A percentile compares a stretch with the other conserved stretches of the same genome.
Evolutionary conservation across 352 stramenopile genomes (phyloP).

Genomic region (Thalassiosira hispida): DNA sequence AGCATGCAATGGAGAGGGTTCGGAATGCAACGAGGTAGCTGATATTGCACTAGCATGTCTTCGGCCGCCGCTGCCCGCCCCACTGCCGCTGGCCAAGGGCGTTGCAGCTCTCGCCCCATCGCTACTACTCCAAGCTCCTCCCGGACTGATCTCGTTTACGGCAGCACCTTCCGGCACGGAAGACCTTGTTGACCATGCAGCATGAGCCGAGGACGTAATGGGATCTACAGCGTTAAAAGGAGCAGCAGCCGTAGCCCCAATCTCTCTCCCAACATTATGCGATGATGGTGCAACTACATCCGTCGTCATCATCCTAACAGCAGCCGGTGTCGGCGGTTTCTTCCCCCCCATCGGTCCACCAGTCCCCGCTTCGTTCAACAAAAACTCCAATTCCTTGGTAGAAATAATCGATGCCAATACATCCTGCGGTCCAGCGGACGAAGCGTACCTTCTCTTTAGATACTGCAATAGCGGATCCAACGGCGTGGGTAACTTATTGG

Average conservation of each 20-base stretch:
- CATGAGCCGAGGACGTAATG: no score
- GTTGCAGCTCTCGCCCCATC: constrained; percentile 16
- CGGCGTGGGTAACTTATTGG: constrained; percentile 24
- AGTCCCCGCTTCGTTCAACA: constrained; percentile 19
- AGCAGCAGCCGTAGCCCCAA: background rate
- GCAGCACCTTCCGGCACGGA: background rate
- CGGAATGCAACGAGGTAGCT: constrained; percentile 2
- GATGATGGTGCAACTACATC: background rate
- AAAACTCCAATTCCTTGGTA: constrained; percentile 36
- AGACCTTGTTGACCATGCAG: no score
- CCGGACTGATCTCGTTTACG: background rate
- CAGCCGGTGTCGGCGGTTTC: background rate
- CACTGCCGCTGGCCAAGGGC: constrained; percentile 23
- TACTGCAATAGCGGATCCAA: constrained; percentile 50
- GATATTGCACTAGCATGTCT: background rate
- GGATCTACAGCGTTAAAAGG: background rate
- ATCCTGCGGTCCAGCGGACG: constrained; percentile 47
- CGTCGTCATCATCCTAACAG: background rate
- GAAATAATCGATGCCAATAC: constrained; percentile 44
- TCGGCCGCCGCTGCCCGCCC: background rate
- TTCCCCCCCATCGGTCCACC: background rate
- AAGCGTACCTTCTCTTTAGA: constrained; percentile 45
- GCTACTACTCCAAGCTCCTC: background rate
- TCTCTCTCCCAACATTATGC: background rate
- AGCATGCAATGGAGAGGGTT: constrained; percentile 6